phyloP scores from a whole-genome alignment of 371 early-diverging fungal species.

The Mortierella sp. region DNA sequence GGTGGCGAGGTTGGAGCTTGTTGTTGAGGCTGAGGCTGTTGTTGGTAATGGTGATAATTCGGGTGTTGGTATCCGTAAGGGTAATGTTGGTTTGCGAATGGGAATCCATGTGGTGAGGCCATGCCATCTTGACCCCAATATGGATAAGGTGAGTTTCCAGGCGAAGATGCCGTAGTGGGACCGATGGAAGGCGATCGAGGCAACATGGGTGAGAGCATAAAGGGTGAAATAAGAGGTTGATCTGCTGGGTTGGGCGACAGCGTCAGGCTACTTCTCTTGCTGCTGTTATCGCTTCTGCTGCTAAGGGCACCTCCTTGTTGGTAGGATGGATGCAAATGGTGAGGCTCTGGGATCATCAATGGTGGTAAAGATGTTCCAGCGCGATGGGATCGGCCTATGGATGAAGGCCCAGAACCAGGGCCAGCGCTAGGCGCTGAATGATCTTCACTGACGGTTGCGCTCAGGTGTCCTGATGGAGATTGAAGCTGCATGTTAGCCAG shows the following conservation, averaged over 20 bases:
- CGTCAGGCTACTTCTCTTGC: constrained; percentile 27
- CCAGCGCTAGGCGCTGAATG: not conserved
- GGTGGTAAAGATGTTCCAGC: constrained; percentile 31
- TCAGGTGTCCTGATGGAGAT: constrained; percentile 17
- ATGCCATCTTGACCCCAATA: constrained; percentile 21
- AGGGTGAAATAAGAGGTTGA: constrained; percentile 34
- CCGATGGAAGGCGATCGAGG: constrained; percentile 37
- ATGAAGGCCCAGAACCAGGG: not conserved
- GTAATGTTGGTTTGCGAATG: constrained; percentile 14
- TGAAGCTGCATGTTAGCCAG: constrained; percentile 39
- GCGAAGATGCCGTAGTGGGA: constrained; percentile 22
- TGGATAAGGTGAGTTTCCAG: constrained; percentile 24
- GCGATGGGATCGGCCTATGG: constrained; percentile 21
- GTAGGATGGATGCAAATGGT: constrained; percentile 43
- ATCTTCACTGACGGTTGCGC: not conserved
- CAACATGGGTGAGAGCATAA: constrained; percentile 39
- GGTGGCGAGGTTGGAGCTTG: constrained; percentile 1
- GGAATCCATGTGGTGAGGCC: constrained; percentile 18
- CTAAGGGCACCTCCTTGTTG: constrained; percentile 23
- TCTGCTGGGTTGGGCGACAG: constrained; percentile 25
- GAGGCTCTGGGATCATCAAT: constrained; percentile 45
- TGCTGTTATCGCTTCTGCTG: constrained; percentile 17
- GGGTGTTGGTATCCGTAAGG: constrained; percentile 26
- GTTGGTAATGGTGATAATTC: not conserved
- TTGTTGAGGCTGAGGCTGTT: constrained; percentile 2